Evolutionary conservation across 2,329 filamentous ascomycete genomes (phyloP).

Genomic region (Bipolaris bicolor): DNA sequence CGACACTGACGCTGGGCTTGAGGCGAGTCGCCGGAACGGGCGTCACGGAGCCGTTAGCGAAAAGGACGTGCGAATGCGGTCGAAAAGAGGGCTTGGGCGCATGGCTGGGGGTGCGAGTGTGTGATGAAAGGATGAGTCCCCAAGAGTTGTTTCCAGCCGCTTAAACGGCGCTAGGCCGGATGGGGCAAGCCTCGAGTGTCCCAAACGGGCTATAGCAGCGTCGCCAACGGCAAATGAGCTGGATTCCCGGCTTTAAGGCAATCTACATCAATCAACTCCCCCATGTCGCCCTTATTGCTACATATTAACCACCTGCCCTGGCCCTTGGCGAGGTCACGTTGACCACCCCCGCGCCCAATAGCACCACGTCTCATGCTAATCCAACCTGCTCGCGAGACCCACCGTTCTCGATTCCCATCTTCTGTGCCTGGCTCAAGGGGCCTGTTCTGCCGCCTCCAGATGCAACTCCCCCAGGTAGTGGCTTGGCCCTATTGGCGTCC

Average conservation of each 20-base stretch:
- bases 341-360: slow-evolving; percentile 32
- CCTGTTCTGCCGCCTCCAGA: slow-evolving; percentile 22
- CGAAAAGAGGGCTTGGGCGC: not conserved
- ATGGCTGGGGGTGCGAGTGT: slow-evolving; percentile 19
- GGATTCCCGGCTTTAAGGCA: slow-evolving; percentile 40
- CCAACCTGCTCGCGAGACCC: slow-evolving; percentile 29
- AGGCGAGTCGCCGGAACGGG: slow-evolving; percentile 26
- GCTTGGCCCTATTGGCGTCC: slow-evolving; percentile 29
- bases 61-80: slow-evolving; percentile 14
- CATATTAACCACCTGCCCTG: slow-evolving; percentile 39
- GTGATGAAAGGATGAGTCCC: slow-evolving; percentile 23
- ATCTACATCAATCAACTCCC: slow-evolving; percentile 47
- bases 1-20: slow-evolving; percentile 25
- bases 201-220: slow-evolving; percentile 17
- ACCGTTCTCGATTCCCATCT: slow-evolving; percentile 19
- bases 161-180: slow-evolving; percentile 19
- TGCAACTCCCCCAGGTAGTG: slow-evolving; percentile 26
- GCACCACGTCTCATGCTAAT: slow-evolving; percentile 31
- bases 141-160: slow-evolving; percentile 8
- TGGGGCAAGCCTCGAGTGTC: slow-evolving; percentile 23
- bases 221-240: slow-evolving; percentile 30
- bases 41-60: slow-evolving; percentile 13
- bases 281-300: slow-evolving; percentile 31
- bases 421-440: slow-evolving; percentile 39
- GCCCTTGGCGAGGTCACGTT: slow-evolving; percentile 31